phyloP scores from a whole-genome alignment of 139 green algal genomes.

The Desmodesmus armatus region DNA sequence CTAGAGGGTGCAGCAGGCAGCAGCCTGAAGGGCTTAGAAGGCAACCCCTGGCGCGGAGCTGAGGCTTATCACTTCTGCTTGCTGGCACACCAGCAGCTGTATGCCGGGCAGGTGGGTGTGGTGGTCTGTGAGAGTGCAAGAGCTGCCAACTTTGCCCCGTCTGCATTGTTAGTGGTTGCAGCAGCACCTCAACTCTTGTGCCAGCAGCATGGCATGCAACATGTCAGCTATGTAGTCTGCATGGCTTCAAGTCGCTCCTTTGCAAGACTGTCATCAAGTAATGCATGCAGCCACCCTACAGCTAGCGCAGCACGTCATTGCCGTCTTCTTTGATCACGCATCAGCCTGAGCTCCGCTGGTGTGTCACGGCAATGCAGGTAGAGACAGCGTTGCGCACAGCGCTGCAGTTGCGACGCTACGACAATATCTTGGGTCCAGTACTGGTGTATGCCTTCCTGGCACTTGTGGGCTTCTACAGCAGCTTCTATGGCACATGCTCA shows the following conservation, averaged over 20 bases:
- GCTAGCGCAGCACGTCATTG: not conserved
- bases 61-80: slow-evolving; percentile 91
- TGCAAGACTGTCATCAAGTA: too few species aligned
- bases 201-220: too few species aligned
- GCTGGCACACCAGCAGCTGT: slow-evolving; percentile 78
- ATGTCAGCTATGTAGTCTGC: too few species aligned
- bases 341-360: not conserved
- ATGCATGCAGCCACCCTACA: not conserved
- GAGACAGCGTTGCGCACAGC: slow-evolving; percentile 77
- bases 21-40: slow-evolving; percentile 56
- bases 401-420: slow-evolving; percentile 77
- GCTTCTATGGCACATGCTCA: slow-evolving; percentile 78
- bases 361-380: slow-evolving; percentile 42
- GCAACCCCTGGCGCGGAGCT: slow-evolving; percentile 79
- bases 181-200: too few species aligned
- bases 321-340: not conserved
- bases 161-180: too few species aligned
- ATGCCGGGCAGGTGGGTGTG: slow-evolving; percentile 55
- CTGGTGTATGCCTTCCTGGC: slow-evolving; percentile 80
- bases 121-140: not conserved
- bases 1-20: slow-evolving; percentile 64
- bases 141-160: too few species aligned
- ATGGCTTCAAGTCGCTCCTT: too few species aligned
- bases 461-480: slow-evolving; percentile 78
- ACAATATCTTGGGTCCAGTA: slow-evolving; percentile 75